Conservation (phyloP, 306 rosid genomes). For the Cajanus cajan region DNA sequence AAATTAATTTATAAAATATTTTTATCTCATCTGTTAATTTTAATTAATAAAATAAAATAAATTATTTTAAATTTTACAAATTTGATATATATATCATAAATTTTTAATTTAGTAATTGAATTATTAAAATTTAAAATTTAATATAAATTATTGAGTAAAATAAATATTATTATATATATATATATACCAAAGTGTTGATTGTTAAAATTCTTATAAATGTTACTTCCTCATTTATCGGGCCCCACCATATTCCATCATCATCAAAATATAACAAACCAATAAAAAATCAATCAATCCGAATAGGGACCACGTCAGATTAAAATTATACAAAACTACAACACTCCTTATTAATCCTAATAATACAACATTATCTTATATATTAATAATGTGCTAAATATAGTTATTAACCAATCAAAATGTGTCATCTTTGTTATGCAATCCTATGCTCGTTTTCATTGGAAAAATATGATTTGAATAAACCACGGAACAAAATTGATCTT, state of each 20-base stretch:
- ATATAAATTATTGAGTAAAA: no score
- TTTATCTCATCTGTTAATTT: no score
- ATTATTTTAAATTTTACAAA: no score
- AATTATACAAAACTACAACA: background rate
- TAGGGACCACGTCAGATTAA: background rate
- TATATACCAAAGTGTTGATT: no score
- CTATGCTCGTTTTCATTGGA: background rate
- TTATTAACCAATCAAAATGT: background rate
- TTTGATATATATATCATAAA: no score
- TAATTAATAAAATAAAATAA: no score
- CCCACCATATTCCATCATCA: background rate
- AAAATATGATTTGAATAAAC: background rate
- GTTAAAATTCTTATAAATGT: background rate
- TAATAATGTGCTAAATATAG: background rate
- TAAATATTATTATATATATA: no score
- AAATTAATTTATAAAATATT: no score
- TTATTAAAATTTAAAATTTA: no score
- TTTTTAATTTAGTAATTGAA: no score
- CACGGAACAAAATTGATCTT: background rate
- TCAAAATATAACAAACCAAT: background rate
- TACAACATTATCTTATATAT: background rate
- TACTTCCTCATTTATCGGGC: background rate
- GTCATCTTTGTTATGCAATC: background rate
- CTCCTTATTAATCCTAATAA: background rate
- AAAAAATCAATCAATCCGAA: background rate